Evolutionary conservation across 2,329 filamentous ascomycete genomes (phyloP).

Genomic region (Acephala macrosclerotiorum): DNA sequence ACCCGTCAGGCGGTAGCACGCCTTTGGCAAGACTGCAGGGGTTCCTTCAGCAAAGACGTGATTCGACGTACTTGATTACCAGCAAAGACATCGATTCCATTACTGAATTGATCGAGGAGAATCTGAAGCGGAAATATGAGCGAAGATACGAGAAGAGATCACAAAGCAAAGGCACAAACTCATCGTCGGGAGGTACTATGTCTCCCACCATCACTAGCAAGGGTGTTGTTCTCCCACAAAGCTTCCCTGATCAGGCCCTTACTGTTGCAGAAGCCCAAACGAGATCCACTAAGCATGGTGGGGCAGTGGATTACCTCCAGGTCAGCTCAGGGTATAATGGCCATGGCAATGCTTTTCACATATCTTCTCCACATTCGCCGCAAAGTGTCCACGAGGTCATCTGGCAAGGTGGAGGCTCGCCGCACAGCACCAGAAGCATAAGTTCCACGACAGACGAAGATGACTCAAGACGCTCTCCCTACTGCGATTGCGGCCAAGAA

Average conservation of each 20-base stretch:
- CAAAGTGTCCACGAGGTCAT: conserved; percentile 38
- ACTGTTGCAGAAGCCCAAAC: neutral
- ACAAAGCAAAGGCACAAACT: conserved; percentile 5
- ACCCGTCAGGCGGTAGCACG: conserved; percentile 9
- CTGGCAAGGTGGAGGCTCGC: conserved; percentile 32
- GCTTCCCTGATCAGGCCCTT: neutral
- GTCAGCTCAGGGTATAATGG: conserved; percentile 5
- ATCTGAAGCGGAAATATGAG: conserved; percentile 20
- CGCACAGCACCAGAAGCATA: conserved; percentile 12
- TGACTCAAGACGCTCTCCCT: conserved; percentile 2
- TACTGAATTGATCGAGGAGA: conserved; percentile 32
- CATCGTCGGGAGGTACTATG: neutral
- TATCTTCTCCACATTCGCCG: conserved; percentile 18
- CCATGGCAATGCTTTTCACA: neutral
- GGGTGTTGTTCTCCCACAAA: conserved; percentile 7
- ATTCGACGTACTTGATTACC: conserved; percentile 36
- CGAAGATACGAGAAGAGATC: conserved; percentile 8
- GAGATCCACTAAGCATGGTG: neutral
- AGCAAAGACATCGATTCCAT: conserved; percentile 37
- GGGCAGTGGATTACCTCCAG: conserved; percentile 13
- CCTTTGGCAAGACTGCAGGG: neutral
- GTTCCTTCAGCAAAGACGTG: conserved; percentile 9
- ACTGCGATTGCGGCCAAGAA: conserved; percentile 6
- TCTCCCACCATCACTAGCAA: conserved; percentile 18
- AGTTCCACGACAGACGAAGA: conserved; percentile 25